Evolutionary conservation across 305 asterid species (phyloP).

Genomic region (Vinca major): DNA sequence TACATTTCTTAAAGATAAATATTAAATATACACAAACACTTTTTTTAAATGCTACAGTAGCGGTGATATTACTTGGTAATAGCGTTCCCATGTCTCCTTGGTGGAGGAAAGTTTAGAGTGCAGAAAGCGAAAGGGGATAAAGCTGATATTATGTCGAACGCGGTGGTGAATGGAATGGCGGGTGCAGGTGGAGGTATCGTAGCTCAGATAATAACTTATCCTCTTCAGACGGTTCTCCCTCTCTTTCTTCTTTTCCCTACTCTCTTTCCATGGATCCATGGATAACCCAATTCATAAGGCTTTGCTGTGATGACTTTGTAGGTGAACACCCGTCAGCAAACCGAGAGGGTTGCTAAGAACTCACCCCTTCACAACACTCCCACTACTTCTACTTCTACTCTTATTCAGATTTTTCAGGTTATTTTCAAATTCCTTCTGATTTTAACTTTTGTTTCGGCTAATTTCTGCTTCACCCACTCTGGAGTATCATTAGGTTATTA

Average conservation of each 20-base stretch:
- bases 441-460: no score
- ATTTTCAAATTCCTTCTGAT: no score
- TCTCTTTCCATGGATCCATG: not conserved
- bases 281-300: not conserved
- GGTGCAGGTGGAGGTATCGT: constrained; percentile 91
- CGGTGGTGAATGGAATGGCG: constrained; percentile 77
- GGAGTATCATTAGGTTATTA: constrained; percentile 31
- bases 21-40: no score
- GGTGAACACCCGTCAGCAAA: constrained; percentile 95
- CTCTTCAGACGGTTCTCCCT: constrained; percentile 62
- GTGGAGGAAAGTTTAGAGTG: no score
- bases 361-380: constrained; percentile 6
- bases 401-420: constrained; percentile 60
- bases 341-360: constrained; percentile 64
- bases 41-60: no score
- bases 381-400: constrained; percentile 28
- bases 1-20: no score
- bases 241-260: no score
- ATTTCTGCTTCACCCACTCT: not conserved
- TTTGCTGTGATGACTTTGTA: constrained; percentile 17
- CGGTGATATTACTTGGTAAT: no score
- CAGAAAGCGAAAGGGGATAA: no score
- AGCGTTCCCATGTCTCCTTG: no score
- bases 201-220: constrained; percentile 80
- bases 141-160: constrained; percentile 66